Percentiles rank a stretch among this genome's conserved stretches.
Conservation (phyloP, 305 asterid genomes). For the Rubia balearica region DNA sequence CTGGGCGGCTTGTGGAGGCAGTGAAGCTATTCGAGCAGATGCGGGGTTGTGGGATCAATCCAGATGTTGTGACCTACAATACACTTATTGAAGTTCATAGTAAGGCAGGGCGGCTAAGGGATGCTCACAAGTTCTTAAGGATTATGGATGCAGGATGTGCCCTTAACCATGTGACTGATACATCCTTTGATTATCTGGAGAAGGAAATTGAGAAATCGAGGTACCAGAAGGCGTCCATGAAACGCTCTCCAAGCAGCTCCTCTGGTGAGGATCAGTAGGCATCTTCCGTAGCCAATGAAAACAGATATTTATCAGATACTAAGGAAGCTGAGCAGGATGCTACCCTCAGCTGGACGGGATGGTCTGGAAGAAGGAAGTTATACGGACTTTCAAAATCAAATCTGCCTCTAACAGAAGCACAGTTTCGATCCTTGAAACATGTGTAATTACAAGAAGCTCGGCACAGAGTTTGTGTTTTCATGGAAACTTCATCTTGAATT, state of each 20-base stretch:
- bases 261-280: constrained; percentile 20
- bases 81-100: constrained; percentile 82
- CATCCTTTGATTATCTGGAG: constrained; percentile 65
- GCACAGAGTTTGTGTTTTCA: too few relatives aligned
- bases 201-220: constrained; percentile 62
- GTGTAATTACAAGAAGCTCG: too few relatives aligned
- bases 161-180: constrained; percentile 89
- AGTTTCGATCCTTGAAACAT: too few relatives aligned
- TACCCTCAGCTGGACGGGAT: too few relatives aligned
- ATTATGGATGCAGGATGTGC: constrained; percentile 89
- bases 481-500: too few relatives aligned
- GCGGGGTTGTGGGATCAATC: constrained; percentile 72
- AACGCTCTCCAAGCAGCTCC: constrained; percentile 26
- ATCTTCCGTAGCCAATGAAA: not conserved
- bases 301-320: not conserved
- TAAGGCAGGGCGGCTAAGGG: constrained; percentile 67
- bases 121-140: constrained; percentile 69
- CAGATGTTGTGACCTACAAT: constrained; percentile 85
- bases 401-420: too few relatives aligned
- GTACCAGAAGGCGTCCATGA: constrained; percentile 59
- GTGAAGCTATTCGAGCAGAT: constrained; percentile 59
- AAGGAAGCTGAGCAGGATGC: too few relatives aligned
- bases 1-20: constrained; percentile 64
- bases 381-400: too few relatives aligned
- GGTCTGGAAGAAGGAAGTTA: too few relatives aligned